Base-by-base conservation (phyloP, 140 eudicot genomes). In the Senecio squalidus region DNA sequence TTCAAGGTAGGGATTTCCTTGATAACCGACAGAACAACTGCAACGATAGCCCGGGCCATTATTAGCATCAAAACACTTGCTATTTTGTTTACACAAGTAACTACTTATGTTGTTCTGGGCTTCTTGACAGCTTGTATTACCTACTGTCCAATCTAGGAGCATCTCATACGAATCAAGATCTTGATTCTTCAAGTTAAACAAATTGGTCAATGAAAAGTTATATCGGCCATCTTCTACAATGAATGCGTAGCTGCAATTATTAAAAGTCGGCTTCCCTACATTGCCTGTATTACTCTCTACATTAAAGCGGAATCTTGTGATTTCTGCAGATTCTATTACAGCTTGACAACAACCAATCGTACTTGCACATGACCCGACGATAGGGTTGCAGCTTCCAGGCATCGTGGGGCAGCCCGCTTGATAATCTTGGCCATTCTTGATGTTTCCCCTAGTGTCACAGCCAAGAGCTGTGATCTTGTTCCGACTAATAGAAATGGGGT, bases 91-190 rank as follows among this genome's bases (percentile, higher is more conserved):
- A 58, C 80, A 78, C 4, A 48, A 18, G 40, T 49, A 73, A 38
- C 47, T 20, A 0, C 47, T 34, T 29, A 9, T 23, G 36, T 74
- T 53, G 27, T 27, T 41, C 46, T 46, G 66, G 33, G 84, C 64
- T 36, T 69, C 40, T 11, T 14, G 38, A 47, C 84, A 78, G 3
- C 66, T 46, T 3, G 43, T 23, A 58, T 57, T 34, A 3, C 80
- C 77, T 11, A 74, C 75, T 2, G 71, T 59, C 84, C 84, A 78
- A 69, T 69, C 80, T 43, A 74, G 74, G 13, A 73, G 26, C 54
- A 69, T 70, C 62, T 61, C 48, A 21, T 36, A 17, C 9, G 70
- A 41, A 11, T 31, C 60, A n/a, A 70, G 50, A 58, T 52, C 59
- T 39, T 29, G 38, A 36, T 25, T 46, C 28, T 56, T 28, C 60